Base-by-base conservation (phyloP, 176 grass and related monocot genomes). In the Hsuehochloa calcarea region DNA sequence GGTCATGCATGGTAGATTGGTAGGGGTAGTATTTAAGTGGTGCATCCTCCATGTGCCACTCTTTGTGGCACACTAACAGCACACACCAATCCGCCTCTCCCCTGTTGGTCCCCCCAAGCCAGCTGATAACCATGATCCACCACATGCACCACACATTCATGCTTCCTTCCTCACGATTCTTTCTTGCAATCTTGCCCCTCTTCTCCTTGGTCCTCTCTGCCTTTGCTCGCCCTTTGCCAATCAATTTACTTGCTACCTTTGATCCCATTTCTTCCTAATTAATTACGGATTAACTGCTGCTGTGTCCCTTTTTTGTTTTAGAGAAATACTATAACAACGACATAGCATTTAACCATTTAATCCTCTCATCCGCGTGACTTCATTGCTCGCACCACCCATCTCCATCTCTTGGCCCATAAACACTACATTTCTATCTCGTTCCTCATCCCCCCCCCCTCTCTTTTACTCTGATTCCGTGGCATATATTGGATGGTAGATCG, bases 61-160 rank as follows among this genome's bases (percentile, higher is more conserved):
- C 82, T 89, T 19, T 26, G 62, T 77, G 50, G 62, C 19, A 71
- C 46, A 11, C 43, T 11, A 5, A 5, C 62, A 38, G 10, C 45
- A 54, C 5, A 26, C 25, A 61, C 16, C 40, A 45, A 64, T 59
- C 55, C 31, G 31, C 31, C 8, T 27, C 37, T 44, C 55, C 34
- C 27, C 47, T 25, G 67, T 51, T 73, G 79, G 84, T 74, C 74
- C 84, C 84, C 73, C 7, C 66, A 67, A 74, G 23, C 73, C 15
- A 84, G 31, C 31, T 34, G 1, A 34, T 34, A 34, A 39, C 66
- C 55, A 87, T 74, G 84, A 90, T 87, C 58, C 16, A 29, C 74
- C 88, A 90, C 88, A 83, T 87, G 89, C 89, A 79, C 41, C 47
- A 78, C 89, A 83, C 74, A 79, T 84, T 59, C 59, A 22, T 29